Evolutionary conservation across 805 yeast genomes (phyloP), one percentile per base, ranked within the genome.

Genomic region (Monosporozyma yasuniensis): DNA sequence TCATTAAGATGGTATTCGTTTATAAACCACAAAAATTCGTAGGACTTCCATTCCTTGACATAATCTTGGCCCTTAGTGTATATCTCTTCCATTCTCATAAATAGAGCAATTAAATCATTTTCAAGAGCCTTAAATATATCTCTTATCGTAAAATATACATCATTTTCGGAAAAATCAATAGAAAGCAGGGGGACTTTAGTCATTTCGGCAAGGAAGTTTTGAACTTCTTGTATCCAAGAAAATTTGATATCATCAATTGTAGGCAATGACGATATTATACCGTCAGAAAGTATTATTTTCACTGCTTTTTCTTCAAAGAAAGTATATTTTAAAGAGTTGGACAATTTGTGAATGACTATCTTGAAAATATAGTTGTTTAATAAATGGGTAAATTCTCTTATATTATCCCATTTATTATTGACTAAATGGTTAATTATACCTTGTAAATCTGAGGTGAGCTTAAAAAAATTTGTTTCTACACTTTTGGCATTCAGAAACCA

Each of bases 21-120:
- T 23, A 54, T 23, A 7, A 10, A 30, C 59, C 58, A 55, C 19
- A 57, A 28, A 3, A 30, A 30, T 18, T 44, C 48, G 7, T 37
- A 35, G 3, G 23, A 16, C 16, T 30, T 44, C 53, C 53, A 50
- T 21, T 19, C 5, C 11, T 8, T 3, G 2, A 47, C 6, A 32
- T 42, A 47, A 4, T 12, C 7, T 21, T 14, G 3, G 18, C 34
- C 49, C 11, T 32, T 14, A n/a, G 6, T 27, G 16, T 16, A 35
- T 4, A 12, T 8, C 4, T 18, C 7, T 9, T 46, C 42, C 18
- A 46, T 35, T 10, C 11, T 11, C 3, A 11, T 18, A 37, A 37
- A 39, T 3, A 28, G 4, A 1, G 7, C 16, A 9, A 5, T 5
- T 12, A 46, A 14, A 21, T 39, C 42, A 9, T n/a, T 5, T 21